Evolutionary conservation across 768 basidiomycete species (phyloP).

Genomic region (Xerocomellus chrysenteron): DNA sequence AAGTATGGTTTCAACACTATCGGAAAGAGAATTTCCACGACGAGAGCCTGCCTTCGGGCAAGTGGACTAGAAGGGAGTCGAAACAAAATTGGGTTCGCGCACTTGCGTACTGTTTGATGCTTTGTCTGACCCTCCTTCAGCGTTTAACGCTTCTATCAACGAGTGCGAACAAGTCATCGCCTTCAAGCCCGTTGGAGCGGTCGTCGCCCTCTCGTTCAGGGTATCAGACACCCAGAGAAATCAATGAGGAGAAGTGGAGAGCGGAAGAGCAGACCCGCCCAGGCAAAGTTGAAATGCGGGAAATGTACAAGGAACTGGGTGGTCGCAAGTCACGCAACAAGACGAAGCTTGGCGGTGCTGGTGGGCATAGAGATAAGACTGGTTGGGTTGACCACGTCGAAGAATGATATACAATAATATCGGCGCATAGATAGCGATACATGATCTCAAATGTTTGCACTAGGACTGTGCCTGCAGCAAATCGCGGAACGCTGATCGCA

Average conservation of each 20-base stretch:
- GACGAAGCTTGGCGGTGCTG: slow-evolving; percentile 65
- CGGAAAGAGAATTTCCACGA: slow-evolving; percentile 86
- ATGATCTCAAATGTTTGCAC: background rate
- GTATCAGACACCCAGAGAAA: slow-evolving; percentile 74
- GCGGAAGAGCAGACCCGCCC: slow-evolving; percentile 57
- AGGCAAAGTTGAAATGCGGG: slow-evolving; percentile 82
- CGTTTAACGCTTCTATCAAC: slow-evolving; percentile 48
- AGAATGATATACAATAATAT: slow-evolving; percentile 13
- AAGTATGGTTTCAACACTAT: slow-evolving; percentile 95
- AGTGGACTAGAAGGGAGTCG: slow-evolving; percentile 93
- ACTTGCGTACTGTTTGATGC: slow-evolving; percentile 6
- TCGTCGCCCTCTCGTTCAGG: slow-evolving; percentile 55
- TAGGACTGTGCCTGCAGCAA: slow-evolving; percentile 9
- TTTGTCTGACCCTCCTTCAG: slow-evolving; percentile 34
- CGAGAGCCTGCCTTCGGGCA: slow-evolving; percentile 71
- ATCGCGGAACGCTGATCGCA: slow-evolving; percentile 54
- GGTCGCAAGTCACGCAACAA: slow-evolving; percentile 80
- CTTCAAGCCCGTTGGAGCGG: slow-evolving; percentile 46
- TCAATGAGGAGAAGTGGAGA: slow-evolving; percentile 72
- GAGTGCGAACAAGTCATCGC: slow-evolving; percentile 39
- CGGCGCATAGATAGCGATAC: background rate
- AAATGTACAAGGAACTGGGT: slow-evolving; percentile 87
- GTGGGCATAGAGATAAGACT: slow-evolving; percentile 70
- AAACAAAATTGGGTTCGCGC: slow-evolving; percentile 80
- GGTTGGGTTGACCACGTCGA: slow-evolving; percentile 59